Conservation (phyloP, 2,329 filamentous ascomycete species). For the Paracamarosporium sp. region DNA sequence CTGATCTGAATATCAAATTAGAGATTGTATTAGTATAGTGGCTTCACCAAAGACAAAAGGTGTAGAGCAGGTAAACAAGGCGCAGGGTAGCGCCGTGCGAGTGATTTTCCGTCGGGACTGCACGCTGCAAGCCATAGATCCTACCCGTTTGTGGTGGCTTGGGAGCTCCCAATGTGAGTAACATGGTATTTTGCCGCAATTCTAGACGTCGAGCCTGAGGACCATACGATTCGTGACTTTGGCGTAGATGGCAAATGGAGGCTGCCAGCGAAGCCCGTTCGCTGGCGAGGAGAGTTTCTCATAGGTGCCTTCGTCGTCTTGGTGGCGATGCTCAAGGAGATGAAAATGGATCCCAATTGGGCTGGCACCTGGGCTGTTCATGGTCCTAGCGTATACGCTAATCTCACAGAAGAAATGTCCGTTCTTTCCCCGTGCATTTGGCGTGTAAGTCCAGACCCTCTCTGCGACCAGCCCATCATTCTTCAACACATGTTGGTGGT, state of each 20-base stretch:
- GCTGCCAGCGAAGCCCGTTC: background rate
- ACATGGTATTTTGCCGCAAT: background rate
- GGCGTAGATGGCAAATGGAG: background rate
- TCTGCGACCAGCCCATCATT: background rate
- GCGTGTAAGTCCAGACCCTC: background rate
- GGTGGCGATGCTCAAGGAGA: background rate
- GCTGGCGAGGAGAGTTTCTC: background rate
- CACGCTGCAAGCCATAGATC: background rate
- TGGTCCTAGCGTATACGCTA: background rate
- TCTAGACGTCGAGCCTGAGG: background rate
- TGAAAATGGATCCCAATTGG: background rate
- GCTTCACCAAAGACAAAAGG: too few relatives aligned
- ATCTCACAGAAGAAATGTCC: too few relatives aligned
- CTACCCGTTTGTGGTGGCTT: background rate
- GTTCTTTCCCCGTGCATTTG: background rate
- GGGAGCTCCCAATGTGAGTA: background rate
- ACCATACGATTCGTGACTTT: background rate
- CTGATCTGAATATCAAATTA: background rate
- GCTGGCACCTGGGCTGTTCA: background rate
- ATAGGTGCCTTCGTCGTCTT: background rate
- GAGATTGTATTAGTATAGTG: background rate
- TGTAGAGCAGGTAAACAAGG: too few relatives aligned
- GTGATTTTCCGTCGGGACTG: background rate
- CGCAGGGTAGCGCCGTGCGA: background rate
- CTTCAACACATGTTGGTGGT: background rate